phyloP scores from a whole-genome alignment of 331 rosid genomes.

The Stylosanthes scabra region DNA sequence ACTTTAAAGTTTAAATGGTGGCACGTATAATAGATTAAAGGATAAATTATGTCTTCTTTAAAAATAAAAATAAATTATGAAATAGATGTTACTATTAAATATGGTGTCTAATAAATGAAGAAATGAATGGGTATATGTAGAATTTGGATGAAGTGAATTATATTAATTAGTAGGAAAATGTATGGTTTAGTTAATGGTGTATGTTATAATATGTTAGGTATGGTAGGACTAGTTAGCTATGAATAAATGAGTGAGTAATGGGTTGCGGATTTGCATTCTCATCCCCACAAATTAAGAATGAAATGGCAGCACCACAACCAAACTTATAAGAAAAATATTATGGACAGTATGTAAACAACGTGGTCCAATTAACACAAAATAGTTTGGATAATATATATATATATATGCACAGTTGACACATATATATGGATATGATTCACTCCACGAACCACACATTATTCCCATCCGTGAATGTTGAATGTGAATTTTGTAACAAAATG shows the following conservation, averaged over 20 bases:
- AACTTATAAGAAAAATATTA: neutral
- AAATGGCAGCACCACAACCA: neutral
- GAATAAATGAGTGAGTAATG: neutral
- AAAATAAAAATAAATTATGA: too few relatives aligned
- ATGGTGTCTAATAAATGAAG: too few relatives aligned
- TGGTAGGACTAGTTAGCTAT: neutral
- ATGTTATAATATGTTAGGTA: neutral
- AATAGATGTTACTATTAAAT: too few relatives aligned
- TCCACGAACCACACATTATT: neutral
- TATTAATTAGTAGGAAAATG: too few relatives aligned
- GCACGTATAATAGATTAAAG: too few relatives aligned
- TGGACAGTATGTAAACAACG: neutral
- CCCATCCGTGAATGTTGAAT: too few relatives aligned
- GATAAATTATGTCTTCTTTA: too few relatives aligned
- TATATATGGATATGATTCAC: neutral
- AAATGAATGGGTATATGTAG: too few relatives aligned
- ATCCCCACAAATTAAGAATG: neutral
- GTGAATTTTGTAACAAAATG: too few relatives aligned
- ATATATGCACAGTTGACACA: neutral
- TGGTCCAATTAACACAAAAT: conserved; percentile 4
- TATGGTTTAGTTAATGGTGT: too few relatives aligned
- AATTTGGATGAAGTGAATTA: too few relatives aligned
- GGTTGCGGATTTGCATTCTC: neutral
- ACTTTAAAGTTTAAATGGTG: too few relatives aligned
- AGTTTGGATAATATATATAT: neutral